Conservation (phyloP, 139 green algal species). For the Chlamydomonas sp. region DNA sequence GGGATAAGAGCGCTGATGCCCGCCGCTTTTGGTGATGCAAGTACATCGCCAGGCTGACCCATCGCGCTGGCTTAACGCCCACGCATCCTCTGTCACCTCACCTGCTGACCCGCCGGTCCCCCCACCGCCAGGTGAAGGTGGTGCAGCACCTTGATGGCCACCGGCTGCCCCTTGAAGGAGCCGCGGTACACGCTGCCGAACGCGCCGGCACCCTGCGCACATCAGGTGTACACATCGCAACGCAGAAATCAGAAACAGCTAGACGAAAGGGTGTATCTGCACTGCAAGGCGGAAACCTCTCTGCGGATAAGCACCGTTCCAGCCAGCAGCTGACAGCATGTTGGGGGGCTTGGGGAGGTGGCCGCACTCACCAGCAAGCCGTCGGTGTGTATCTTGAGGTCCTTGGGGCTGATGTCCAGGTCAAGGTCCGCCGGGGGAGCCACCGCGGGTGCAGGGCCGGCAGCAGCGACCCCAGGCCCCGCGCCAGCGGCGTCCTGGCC, state of each 20-base stretch:
- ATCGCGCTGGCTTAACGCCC: no score
- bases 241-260: no score
- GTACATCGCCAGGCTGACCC: no score
- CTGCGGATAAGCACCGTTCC: neutral
- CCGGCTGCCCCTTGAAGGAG: constrained; percentile 54
- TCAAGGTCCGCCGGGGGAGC: neutral
- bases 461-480: neutral
- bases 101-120: neutral
- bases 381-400: constrained; percentile 26
- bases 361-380: constrained; percentile 11
- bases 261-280: neutral
- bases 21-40: no score
- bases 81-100: neutral
- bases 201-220: constrained; percentile 59
- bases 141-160: constrained; percentile 75
- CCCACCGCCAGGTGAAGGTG: constrained; percentile 6
- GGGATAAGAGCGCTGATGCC: no score
- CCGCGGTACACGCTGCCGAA: constrained; percentile 75
- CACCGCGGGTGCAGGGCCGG: neutral
- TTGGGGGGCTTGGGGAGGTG: neutral
- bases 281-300: neutral
- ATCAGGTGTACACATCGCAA: constrained; percentile 19
- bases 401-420: constrained; percentile 31
- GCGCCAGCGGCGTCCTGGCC: neutral
- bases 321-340: neutral